Evolutionary conservation across 345 rosid genomes (phyloP).

Genomic region (Heritiera fomes): DNA sequence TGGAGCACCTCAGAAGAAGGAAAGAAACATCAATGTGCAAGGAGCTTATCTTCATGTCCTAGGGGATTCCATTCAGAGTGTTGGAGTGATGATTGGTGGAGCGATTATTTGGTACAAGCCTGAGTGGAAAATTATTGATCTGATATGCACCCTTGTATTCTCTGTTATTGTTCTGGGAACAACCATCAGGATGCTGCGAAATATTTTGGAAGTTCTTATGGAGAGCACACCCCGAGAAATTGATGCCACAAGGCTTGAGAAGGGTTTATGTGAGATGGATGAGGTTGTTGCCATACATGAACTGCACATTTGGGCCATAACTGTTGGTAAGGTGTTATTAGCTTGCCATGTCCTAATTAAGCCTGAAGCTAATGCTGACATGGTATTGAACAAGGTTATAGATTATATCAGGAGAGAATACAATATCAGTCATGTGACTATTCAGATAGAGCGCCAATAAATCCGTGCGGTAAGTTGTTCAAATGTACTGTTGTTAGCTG

Average conservation of each 20-base stretch:
- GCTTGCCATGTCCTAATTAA: slow-evolving; percentile 68
- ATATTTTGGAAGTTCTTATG: slow-evolving; percentile 69
- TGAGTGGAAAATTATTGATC: slow-evolving; percentile 67
- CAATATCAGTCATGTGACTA: slow-evolving; percentile 67
- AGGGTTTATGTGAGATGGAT: slow-evolving; percentile 69
- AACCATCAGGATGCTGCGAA: slow-evolving; percentile 63
- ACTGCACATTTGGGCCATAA: slow-evolving; percentile 75
- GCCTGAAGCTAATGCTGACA: slow-evolving; percentile 57
- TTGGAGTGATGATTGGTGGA: slow-evolving; percentile 77
- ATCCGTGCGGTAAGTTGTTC: not conserved
- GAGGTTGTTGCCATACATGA: slow-evolving; percentile 73
- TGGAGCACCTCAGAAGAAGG: slow-evolving; percentile 38
- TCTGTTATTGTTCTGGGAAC: slow-evolving; percentile 54
- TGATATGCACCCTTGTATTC: slow-evolving; percentile 67
- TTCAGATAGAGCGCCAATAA: slow-evolving; percentile 63
- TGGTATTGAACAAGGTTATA: slow-evolving; percentile 55
- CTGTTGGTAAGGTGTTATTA: slow-evolving; percentile 65
- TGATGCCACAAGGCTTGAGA: slow-evolving; percentile 61
- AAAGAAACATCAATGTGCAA: slow-evolving; percentile 56
- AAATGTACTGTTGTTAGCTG: not conserved
- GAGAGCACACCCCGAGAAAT: slow-evolving; percentile 78
- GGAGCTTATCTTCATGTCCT: slow-evolving; percentile 74
- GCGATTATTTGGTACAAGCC: slow-evolving; percentile 69
- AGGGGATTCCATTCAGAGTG: slow-evolving; percentile 75
- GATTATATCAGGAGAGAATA: slow-evolving; percentile 55